Evolutionary conservation across 2,329 filamentous ascomycete genomes (phyloP).

Genomic region (Colletotrichum abscissum): DNA sequence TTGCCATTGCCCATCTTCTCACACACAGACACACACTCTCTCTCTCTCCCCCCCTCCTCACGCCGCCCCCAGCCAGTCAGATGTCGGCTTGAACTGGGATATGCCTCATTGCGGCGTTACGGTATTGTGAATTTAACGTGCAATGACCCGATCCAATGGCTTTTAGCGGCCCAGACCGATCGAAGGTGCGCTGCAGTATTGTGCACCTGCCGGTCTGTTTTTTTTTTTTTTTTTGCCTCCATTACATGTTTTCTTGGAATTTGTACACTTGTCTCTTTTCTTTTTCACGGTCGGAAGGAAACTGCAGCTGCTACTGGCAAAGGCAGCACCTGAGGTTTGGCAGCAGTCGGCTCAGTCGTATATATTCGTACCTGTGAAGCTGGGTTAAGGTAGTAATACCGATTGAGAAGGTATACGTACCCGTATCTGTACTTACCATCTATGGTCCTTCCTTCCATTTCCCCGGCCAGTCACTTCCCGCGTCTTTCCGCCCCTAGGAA

Average conservation of each 20-base stretch:
- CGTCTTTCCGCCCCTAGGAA: conserved; percentile 9
- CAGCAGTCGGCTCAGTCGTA: background rate
- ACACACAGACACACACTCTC: background rate
- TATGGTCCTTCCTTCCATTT: no score
- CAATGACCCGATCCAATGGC: conserved; percentile 33
- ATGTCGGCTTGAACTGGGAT: conserved; percentile 22
- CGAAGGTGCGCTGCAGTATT: conserved; percentile 11
- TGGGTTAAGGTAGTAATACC: no score
- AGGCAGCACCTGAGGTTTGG: background rate
- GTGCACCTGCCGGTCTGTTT: background rate
- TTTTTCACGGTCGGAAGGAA: background rate
- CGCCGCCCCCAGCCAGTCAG: background rate
- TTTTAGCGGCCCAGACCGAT: conserved; percentile 29
- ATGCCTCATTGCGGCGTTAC: background rate
- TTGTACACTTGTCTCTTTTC: background rate
- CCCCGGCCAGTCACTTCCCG: background rate
- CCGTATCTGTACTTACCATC: no score
- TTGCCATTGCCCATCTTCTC: background rate
- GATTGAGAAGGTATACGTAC: background rate
- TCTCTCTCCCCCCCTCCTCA: background rate
- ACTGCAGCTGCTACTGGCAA: background rate
- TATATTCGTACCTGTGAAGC: background rate
- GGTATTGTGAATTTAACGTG: conserved; percentile 24
- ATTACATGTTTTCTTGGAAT: background rate
- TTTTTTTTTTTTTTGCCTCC: background rate